A percentile compares a stretch with the other conserved stretches of the same genome.
phyloP scores from a whole-genome alignment of 2,329 filamentous ascomycete genomes.

The Paramyrothecium roridum region DNA sequence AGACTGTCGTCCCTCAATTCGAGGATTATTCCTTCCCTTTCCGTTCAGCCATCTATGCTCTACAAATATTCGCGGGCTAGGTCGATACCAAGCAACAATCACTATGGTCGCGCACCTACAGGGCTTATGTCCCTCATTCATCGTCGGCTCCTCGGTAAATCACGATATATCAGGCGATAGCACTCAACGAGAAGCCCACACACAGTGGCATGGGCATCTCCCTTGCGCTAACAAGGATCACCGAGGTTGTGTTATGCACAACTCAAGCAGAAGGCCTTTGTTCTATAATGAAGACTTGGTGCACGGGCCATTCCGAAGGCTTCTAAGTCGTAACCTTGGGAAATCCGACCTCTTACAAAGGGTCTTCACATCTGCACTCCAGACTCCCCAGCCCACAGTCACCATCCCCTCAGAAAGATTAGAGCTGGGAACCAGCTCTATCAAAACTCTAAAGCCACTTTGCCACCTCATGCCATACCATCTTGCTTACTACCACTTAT shows the following conservation, averaged over 20 bases:
- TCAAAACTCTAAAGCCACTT: neutral
- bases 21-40: too few relatives aligned
- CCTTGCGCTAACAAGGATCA: neutral
- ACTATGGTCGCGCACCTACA: too few relatives aligned
- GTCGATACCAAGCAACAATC: too few relatives aligned
- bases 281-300: neutral
- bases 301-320: neutral
- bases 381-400: neutral
- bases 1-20: too few relatives aligned
- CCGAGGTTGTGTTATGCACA: neutral
- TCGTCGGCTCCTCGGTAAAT: neutral
- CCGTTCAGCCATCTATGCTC: too few relatives aligned
- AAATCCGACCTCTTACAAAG: neutral
- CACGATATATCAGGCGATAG: neutral
- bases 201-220: neutral
- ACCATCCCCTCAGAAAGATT: neutral
- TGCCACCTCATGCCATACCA: neutral
- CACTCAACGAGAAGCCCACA: neutral
- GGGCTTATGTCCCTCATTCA: neutral
- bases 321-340: neutral
- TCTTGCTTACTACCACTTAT: neutral
- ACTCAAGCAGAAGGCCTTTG: neutral
- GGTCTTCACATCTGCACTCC: neutral
- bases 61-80: too few relatives aligned
- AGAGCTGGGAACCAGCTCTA: neutral